Conservation (phyloP, 2,329 filamentous ascomycete genomes). For the Alternaria consortialis region DNA sequence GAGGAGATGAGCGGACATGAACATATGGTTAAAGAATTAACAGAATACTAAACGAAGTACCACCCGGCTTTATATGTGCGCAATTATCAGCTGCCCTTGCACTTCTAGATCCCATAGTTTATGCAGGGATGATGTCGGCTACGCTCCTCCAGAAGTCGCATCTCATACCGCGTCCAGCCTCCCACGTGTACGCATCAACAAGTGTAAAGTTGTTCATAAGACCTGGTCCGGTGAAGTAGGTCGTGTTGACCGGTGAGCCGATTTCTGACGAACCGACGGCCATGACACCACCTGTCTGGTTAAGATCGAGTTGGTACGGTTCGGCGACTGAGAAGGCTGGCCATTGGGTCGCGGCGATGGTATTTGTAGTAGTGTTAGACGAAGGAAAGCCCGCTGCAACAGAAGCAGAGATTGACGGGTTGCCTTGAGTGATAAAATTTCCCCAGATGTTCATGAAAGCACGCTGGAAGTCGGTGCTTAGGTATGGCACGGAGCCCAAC, state of each 20-base stretch:
- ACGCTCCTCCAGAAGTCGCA: slow-evolving; percentile 25
- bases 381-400: neutral
- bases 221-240: slow-evolving; percentile 16
- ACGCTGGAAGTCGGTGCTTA: slow-evolving; percentile 2
- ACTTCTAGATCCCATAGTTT: neutral
- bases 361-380: neutral
- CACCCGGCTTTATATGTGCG: neutral
- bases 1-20: neutral
- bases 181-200: slow-evolving; percentile 24
- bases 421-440: slow-evolving; percentile 13
- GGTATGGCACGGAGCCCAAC: neutral
- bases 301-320: slow-evolving; percentile 15
- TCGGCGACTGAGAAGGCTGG: slow-evolving; percentile 6
- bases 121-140: slow-evolving; percentile 6
- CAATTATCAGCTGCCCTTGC: neutral
- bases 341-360: slow-evolving; percentile 4
- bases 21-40: neutral
- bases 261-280: neutral
- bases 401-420: slow-evolving; percentile 2
- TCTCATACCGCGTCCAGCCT: slow-evolving; percentile 17
- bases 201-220: slow-evolving; percentile 14
- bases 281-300: slow-evolving; percentile 25
- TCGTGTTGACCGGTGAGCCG: slow-evolving; percentile 5
- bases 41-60: neutral
- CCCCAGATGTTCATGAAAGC: slow-evolving; percentile 17